These are phyloP conservation scores for Vitis hybrid DNA, from an alignment of 177 flowering plant species.

Conservation along the genomic window DNA sequence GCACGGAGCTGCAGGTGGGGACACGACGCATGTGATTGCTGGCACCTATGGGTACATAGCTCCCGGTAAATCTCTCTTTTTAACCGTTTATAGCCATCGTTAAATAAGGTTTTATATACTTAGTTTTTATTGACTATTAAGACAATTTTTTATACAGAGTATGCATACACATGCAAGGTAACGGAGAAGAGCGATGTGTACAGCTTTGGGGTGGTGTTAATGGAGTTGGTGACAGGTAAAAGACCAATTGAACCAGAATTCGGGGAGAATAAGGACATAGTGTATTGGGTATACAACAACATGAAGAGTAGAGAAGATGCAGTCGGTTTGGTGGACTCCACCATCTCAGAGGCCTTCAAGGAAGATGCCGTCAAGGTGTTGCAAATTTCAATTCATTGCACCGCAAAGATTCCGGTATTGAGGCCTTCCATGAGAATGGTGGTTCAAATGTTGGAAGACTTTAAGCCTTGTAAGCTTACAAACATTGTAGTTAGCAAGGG, in stretches of 20 bases:
- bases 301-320: slow-evolving; percentile 35
- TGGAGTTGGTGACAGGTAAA: slow-evolving; percentile 88
- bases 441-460: slow-evolving; percentile 81
- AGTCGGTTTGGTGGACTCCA: slow-evolving; percentile 48
- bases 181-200: slow-evolving; percentile 87
- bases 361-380: slow-evolving; percentile 66
- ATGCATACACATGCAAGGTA: slow-evolving; percentile 70
- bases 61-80: slow-evolving; percentile 41
- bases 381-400: slow-evolving; percentile 60
- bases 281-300: slow-evolving; percentile 55
- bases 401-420: slow-evolving; percentile 49
- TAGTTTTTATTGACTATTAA: too few relatives aligned
- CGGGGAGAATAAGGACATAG: slow-evolving; percentile 79
- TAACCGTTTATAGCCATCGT: neutral
- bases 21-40: slow-evolving; percentile 42
- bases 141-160: slow-evolving; percentile 44
- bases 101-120: too few relatives aligned
- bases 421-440: slow-evolving; percentile 88
- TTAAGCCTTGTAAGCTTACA: slow-evolving; percentile 38
- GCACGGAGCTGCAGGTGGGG: slow-evolving; percentile 25
- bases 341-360: slow-evolving; percentile 33
- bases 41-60: slow-evolving; percentile 73
- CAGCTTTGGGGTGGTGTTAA: slow-evolving; percentile 89
- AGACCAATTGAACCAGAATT: slow-evolving; percentile 69
- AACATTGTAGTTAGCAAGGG: slow-evolving; percentile 26